Evolutionary conservation across 352 stramenopile genomes (phyloP), one percentile per base, ranked within the genome.

Genomic region (Lagenidium sp.): DNA sequence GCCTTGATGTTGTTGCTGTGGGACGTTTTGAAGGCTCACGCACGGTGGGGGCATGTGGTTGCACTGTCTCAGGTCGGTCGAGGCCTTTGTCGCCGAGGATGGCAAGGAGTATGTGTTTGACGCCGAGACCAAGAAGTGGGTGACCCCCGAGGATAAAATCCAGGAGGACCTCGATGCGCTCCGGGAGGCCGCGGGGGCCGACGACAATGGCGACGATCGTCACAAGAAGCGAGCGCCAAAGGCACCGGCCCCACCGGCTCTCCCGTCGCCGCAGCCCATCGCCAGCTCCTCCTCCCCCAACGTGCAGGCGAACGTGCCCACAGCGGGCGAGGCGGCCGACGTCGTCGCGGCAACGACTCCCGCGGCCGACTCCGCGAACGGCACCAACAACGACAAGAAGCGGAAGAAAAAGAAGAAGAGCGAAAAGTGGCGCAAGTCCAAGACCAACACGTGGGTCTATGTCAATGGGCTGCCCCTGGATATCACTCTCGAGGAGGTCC

Each of bases 381-480:
- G 4, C 8, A 13, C 32, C 32, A 68, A 69, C 37, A 85, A 82
- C 50, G 55, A 47, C 16, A 90, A 78, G 37, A 82, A 77, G 46
- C 79, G 73, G 45, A 95, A 89, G 48, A 85, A 89, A 18, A 85
- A 84, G 37, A 77, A 82, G 38, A 82, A 94, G 26, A 83, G 60
- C 23, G 72, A 92, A 18, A 82, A 85, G 53, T 85, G 65, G 75
- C 88, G 86, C 48, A 66, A 71, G 25, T 77, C 63, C 40, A 96
- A 95, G 63, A 72, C 55, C 4, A 92, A 93, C 41, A 95, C 85
- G 50, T 98, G 95, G 95, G 82, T 98, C 16, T 98, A 98, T 51
- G 77, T 98, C 22, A 96, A 95, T 26, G 94, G 94, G 16, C 65
- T 99, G 25, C 95, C 95, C n/a, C 48, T 82, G 6, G 87, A 98